Evolutionary conservation across 495 filamentous ascomycete species (phyloP).

Genomic region (Trichoderma gamsii): DNA sequence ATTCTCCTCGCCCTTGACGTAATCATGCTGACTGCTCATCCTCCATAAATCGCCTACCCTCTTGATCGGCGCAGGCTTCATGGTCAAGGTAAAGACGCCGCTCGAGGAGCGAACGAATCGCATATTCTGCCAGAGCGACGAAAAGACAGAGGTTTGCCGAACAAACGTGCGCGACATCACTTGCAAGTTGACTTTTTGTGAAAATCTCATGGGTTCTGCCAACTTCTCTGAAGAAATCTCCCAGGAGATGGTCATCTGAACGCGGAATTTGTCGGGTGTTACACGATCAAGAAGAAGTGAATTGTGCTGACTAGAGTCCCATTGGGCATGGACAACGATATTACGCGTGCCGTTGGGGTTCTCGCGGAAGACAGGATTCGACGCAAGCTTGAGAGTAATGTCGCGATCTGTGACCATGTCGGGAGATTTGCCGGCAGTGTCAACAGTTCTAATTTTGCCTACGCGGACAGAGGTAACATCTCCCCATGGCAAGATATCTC

Average conservation of each 20-base stretch:
- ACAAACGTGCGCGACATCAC: constrained; percentile 79
- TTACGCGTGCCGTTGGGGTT: constrained; percentile 91
- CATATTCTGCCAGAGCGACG: constrained; percentile 75
- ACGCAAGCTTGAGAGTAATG: constrained; percentile 67
- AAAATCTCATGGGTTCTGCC: constrained; percentile 76
- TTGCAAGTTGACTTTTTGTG: constrained; percentile 70
- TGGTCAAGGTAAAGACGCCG: constrained; percentile 74
- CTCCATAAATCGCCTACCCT: constrained; percentile 90
- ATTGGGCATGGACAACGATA: constrained; percentile 78
- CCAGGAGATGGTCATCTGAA: constrained; percentile 82
- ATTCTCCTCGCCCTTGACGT: constrained; percentile 89
- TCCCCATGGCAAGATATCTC: constrained; percentile 79
- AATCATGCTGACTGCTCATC: constrained; percentile 90
- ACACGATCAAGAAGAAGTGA: constrained; percentile 84
- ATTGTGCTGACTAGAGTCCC: constrained; percentile 90
- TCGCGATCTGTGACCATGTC: constrained; percentile 69
- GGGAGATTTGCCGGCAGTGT: constrained; percentile 76
- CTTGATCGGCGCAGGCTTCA: constrained; percentile 85
- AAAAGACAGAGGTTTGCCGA: constrained; percentile 78
- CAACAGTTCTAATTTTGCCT: constrained; percentile 72
- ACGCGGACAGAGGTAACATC: constrained; percentile 69
- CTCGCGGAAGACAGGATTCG: constrained; percentile 66
- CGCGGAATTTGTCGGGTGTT: constrained; percentile 83
- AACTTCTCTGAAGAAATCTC: constrained; percentile 74
- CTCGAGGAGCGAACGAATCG: constrained; percentile 82